Evolutionary conservation across 2,329 filamentous ascomycete genomes (phyloP).

Genomic region (Apiospora arundinis): DNA sequence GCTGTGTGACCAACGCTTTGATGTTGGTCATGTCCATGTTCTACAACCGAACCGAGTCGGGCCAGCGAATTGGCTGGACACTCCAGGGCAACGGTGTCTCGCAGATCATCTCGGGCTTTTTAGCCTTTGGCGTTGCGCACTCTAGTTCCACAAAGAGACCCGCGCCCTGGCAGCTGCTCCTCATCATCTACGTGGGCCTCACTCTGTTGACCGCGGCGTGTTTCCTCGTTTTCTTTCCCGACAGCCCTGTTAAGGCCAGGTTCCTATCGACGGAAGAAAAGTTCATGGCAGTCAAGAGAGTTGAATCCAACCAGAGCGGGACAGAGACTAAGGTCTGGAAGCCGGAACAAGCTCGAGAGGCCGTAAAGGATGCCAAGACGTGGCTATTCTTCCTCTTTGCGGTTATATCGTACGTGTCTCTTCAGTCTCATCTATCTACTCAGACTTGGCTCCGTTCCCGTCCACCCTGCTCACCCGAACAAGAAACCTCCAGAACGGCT

Average conservation of each 20-base stretch:
- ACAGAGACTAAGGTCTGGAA: constrained; percentile 25
- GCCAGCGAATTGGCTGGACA: constrained; percentile 23
- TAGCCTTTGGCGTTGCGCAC: constrained; percentile 23
- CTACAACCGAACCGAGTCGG: constrained; percentile 24
- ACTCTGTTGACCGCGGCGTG: background rate
- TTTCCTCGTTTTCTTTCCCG: constrained; percentile 22
- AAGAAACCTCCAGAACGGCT: constrained; percentile 23
- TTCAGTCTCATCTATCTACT: no score
- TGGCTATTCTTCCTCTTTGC: constrained; percentile 25
- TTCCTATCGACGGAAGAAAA: constrained; percentile 22
- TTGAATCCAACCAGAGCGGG: constrained; percentile 23
- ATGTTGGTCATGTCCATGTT: constrained; percentile 24
- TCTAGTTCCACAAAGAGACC: constrained; percentile 3
- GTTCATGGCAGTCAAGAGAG: constrained; percentile 20
- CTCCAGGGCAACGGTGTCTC: constrained; percentile 22
- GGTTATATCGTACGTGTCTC: constrained; percentile 17
- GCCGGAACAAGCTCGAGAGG: constrained; percentile 20
- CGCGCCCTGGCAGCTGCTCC: constrained; percentile 22
- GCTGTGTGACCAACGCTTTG: constrained; percentile 21
- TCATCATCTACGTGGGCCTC: constrained; percentile 22
- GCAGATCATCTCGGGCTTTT: constrained; percentile 17
- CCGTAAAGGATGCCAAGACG: constrained; percentile 22
- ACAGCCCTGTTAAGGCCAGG: constrained; percentile 22
- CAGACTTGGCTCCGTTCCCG: no score
- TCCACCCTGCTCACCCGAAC: background rate